Evolutionary conservation across 352 stramenopile species (phyloP).

Genomic region (Stramenopiles sp.): DNA sequence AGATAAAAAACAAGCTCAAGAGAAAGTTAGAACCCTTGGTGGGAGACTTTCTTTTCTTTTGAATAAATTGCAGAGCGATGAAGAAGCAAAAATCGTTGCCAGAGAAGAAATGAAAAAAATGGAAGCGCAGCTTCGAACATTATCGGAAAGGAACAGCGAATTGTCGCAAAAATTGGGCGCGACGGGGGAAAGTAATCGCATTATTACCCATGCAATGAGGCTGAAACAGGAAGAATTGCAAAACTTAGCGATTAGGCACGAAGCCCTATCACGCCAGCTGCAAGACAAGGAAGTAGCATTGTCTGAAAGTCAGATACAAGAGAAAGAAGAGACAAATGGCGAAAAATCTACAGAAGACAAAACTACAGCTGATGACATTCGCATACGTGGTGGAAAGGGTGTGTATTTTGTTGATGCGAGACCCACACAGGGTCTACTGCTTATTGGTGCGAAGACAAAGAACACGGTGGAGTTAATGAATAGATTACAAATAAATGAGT

Average conservation of each 20-base stretch:
- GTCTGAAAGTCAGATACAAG: neutral
- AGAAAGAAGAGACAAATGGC: conserved; percentile 5
- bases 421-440: conserved; percentile 37
- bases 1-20: conserved; percentile 63
- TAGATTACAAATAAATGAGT: conserved; percentile 59
- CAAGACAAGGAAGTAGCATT: conserved; percentile 1
- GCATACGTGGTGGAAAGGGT: conserved; percentile 1
- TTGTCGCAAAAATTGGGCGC: conserved; percentile 61
- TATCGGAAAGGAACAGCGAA: conserved; percentile 63
- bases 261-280: conserved; percentile 28
- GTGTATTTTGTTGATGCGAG: conserved; percentile 29
- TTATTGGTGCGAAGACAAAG: conserved; percentile 67
- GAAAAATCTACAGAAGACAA: neutral
- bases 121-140: conserved; percentile 57
- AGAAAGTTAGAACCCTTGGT: conserved; percentile 74
- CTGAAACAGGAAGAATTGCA: conserved; percentile 65
- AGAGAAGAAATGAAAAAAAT: conserved; percentile 83
- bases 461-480: conserved; percentile 71
- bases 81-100: conserved; percentile 66
- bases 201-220: conserved; percentile 67
- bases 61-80: conserved; percentile 86
- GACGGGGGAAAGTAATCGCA: conserved; percentile 67
- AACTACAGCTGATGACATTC: conserved; percentile 9
- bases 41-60: conserved; percentile 74
- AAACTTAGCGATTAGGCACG: conserved; percentile 47